Conservation (phyloP, 202 grass and related monocot species). For the Schoenoplectus tabernaemontani region DNA sequence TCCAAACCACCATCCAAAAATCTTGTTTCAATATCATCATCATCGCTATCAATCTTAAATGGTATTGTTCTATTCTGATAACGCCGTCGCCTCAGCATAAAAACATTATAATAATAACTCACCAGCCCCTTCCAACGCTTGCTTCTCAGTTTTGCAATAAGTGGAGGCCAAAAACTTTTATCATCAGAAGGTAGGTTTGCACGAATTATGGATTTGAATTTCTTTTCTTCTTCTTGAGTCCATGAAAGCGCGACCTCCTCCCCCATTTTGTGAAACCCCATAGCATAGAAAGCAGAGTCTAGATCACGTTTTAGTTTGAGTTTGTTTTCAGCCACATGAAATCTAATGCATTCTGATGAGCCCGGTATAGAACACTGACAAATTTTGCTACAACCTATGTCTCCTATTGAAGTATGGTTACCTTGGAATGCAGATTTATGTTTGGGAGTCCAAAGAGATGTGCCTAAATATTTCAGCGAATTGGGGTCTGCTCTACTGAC, state of each 20-base stretch:
- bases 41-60: constrained; percentile 66
- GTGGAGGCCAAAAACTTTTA: constrained; percentile 46
- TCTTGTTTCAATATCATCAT: constrained; percentile 48
- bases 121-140: constrained; percentile 51
- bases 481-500: constrained; percentile 27
- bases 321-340: constrained; percentile 67
- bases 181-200: constrained; percentile 29
- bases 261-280: constrained; percentile 69
- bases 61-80: constrained; percentile 65
- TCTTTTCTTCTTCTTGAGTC: constrained; percentile 51
- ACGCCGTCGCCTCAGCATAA: constrained; percentile 58
- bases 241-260: constrained; percentile 80
- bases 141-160: constrained; percentile 29
- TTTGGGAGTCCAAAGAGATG: constrained; percentile 46
- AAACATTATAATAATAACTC: constrained; percentile 91
- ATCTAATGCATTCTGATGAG: constrained; percentile 65
- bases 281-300: constrained; percentile 39
- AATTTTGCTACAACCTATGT: constrained; percentile 34
- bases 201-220: constrained; percentile 43
- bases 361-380: constrained; percentile 42
- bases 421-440: constrained; percentile 23
- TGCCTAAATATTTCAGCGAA: constrained; percentile 68
- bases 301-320: constrained; percentile 63
- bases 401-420: constrained; percentile 31
- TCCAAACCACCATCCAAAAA: constrained; percentile 43